Evolutionary conservation across 2,329 filamentous ascomycete genomes (phyloP), one percentile per base, ranked within the genome.

Genomic region (Cladophialophora exuberans): DNA sequence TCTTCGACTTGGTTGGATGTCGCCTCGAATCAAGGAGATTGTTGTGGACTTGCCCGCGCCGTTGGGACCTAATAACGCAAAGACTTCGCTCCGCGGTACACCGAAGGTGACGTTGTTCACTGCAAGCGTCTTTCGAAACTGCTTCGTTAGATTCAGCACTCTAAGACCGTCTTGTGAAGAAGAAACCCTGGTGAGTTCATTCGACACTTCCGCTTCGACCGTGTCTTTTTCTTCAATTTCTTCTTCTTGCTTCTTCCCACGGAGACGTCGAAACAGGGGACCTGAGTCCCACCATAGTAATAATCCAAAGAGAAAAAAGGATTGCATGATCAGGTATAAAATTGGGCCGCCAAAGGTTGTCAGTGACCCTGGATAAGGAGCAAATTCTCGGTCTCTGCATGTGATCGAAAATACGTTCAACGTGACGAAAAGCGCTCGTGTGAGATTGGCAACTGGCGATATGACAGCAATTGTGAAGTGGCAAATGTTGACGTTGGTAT

Each of bases 1-100:
- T 50, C 84, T 82, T 51, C 74, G 77, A 15, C 82, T 85, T 0
- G 91, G 90, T 47, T 85, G 84, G 23, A 93, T 81, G 65, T 97
- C 92, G n/a, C 93, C 93, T 59, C 92, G 84, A 62, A 97, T 90
- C 38, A 96, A 77, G 1, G 87, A 90, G 64, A 97, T 96, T 0
- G 88, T 95, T 0, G 91, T 96, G 0, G 87, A 90, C 66, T 97
- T 97, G 54, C 92, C 92, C 1, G 92, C 93, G 20, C 92, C 91
- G 67, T 96, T 96, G 13, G 92, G 91, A 0, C 92, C 92, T 1
- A 97, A 81, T 0, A 97, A 79, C 0, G 91, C 91, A 72, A 96
- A 96, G 1, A 96, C 88, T 68, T 96, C 88, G 45, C 89, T 87
- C 44, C 83, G 84, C 13, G 83, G 82, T 26, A 97, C 87, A 15